A percentile compares a stretch with the other conserved stretches of the same genome.
Conservation (phyloP, 139 green algal genomes). For the Chlorella sp. region DNA sequence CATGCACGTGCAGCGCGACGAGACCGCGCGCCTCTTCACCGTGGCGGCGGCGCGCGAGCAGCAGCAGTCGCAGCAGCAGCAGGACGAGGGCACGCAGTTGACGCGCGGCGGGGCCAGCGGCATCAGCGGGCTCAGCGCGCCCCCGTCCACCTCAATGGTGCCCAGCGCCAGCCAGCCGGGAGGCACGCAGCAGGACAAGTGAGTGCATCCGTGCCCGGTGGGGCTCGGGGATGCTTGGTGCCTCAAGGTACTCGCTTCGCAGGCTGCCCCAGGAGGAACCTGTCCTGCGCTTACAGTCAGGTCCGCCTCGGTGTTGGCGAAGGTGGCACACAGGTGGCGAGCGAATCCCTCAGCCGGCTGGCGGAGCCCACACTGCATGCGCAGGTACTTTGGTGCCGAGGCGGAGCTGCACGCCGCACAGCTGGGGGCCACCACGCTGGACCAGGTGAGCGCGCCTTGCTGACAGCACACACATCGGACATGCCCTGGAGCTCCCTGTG, state of each 20-base stretch:
- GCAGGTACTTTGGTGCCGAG: not conserved
- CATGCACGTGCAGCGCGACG: constrained; percentile 71
- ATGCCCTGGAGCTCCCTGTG: too few relatives aligned
- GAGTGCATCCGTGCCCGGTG: too few relatives aligned
- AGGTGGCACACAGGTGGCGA: too few relatives aligned
- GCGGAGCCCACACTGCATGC: too few relatives aligned
- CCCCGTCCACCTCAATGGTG: constrained; percentile 6
- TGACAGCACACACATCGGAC: too few relatives aligned
- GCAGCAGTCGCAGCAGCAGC: not conserved
- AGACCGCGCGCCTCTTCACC: constrained; percentile 47
- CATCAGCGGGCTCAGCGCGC: constrained; percentile 5
- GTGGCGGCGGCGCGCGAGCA: constrained; percentile 12
- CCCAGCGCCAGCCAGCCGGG: constrained; percentile 1
- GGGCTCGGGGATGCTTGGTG: too few relatives aligned
- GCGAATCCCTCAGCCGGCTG: too few relatives aligned
- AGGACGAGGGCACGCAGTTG: too few relatives aligned
- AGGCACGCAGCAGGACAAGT: not conserved
- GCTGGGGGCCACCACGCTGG: constrained; percentile 3
- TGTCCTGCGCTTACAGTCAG: too few relatives aligned
- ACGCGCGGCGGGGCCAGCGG: not conserved
- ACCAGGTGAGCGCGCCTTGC: constrained; percentile 2
- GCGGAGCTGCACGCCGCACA: not conserved
- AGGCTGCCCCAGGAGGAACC: too few relatives aligned
- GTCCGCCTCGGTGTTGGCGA: too few relatives aligned
- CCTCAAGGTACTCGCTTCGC: too few relatives aligned